Percentiles rank a stretch among this genome's conserved stretches.
Conservation (phyloP, 192 early-diverging fungal genomes). For the Powellomyces hirtus region DNA sequence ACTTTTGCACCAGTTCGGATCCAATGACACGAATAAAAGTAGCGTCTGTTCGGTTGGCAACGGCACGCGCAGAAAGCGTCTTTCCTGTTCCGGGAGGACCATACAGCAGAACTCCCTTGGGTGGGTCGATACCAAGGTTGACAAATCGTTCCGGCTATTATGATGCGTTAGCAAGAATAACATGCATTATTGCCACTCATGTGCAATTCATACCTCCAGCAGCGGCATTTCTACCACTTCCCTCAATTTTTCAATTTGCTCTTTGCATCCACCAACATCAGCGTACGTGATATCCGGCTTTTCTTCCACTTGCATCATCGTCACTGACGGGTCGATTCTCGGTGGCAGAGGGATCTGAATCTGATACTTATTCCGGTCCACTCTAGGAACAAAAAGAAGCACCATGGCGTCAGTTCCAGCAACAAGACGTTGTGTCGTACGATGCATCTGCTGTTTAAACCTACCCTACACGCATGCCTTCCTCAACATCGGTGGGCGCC, state of each 20-base stretch:
- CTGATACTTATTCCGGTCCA: constrained; percentile 98
- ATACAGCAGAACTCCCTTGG: constrained; percentile 97
- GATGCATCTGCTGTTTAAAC: not conserved
- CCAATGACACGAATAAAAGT: constrained; percentile 99
- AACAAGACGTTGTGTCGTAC: not conserved
- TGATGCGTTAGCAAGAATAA: not conserved
- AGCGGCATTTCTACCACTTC: constrained; percentile 99
- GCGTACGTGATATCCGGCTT: constrained; percentile 99
- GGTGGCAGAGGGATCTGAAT: constrained; percentile 99
- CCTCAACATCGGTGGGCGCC: constrained; percentile 98
- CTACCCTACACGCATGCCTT: constrained; percentile 97
- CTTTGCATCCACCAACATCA: constrained; percentile 99
- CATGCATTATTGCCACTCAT: too few relatives aligned
- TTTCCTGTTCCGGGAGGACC: constrained; percentile 92
- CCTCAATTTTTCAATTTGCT: constrained; percentile 98
- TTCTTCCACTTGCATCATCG: constrained; percentile 99
- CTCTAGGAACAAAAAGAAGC: constrained; percentile 50
- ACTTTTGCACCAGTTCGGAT: constrained; percentile 97
- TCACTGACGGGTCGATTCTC: constrained; percentile 94
- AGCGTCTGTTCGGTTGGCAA: constrained; percentile 98
- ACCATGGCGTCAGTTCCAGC: not conserved
- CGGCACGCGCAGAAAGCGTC: constrained; percentile 95
- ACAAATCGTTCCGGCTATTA: constrained; percentile 94
- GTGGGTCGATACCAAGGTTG: constrained; percentile 97
- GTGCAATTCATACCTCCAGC: constrained; percentile 61